Conservation (phyloP, 2,329 filamentous ascomycete species). For the Nemania abortiva region DNA sequence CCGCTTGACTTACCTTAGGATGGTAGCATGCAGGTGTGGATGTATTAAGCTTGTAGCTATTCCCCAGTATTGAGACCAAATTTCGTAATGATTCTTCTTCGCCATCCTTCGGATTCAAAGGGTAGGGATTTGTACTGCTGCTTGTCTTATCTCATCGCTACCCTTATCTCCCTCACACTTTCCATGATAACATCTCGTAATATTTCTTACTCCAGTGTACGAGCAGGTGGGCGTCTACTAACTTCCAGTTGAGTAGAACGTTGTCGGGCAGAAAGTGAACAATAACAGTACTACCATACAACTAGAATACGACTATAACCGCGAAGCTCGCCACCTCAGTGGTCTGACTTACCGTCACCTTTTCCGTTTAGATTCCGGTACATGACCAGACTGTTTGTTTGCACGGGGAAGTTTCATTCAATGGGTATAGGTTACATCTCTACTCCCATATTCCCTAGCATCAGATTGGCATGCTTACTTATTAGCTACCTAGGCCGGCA, state of each 20-base stretch:
- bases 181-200: background rate
- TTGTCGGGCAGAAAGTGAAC: too few species aligned
- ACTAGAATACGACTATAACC: too few species aligned
- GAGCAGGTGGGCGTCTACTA: background rate
- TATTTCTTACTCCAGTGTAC: background rate
- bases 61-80: background rate
- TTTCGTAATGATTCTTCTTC: background rate
- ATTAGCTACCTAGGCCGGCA: too few species aligned
- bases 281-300: too few species aligned
- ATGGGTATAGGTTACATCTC: too few species aligned
- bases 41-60: background rate
- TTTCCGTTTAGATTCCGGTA: too few species aligned
- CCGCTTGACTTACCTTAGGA: background rate
- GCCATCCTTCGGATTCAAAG: background rate
- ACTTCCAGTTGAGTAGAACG: background rate
- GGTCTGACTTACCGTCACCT: too few species aligned
- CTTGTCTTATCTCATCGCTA: slow-evolving; percentile 1
- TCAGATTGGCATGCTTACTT: too few species aligned
- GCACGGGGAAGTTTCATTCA: too few species aligned
- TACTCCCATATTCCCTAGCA: too few species aligned
- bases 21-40: background rate
- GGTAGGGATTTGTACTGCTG: background rate
- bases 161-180: background rate
- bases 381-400: too few species aligned
- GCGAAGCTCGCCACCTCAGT: too few species aligned